Evolutionary conservation across 129 eudicot species (phyloP), one percentile per base, ranked within the genome.

Genomic region (Heracleum sosnowskyi): DNA sequence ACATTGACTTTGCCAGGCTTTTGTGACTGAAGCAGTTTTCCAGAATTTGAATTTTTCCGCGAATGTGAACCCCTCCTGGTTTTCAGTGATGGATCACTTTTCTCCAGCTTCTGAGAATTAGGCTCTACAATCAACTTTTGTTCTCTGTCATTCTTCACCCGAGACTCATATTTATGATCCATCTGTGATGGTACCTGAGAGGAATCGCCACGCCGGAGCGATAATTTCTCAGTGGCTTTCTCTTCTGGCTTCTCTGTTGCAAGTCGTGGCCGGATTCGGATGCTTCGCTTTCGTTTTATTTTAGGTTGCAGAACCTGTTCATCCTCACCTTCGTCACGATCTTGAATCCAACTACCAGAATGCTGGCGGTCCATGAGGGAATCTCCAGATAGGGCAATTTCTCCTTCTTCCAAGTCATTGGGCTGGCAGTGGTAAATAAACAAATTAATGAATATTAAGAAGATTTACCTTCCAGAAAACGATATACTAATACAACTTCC

Each of bases 401-500:
- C 99, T 68, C 99, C 99, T 82, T 95, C 99, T 83, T 95, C 99
- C 71, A 95, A 77, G n/a, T 95, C 99, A 82, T 92, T 96, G 76
- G 82, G 75, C 99, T 95, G 83, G 72, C 63, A 66, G 46, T 44
- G 74, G 45, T 26, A 44, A 45, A 72, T 37, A 13, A n/a, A 55
- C 66, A 78, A 28, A 77, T 57, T 68, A 31, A 31, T 15, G 1
- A 66, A 15, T 66, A 60, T 33, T 60, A n/a, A 60, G 37, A 63
- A 44, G 80, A 53, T 71, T 76, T 64, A 66, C 26, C 11, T 13
- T 34, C 26, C 72, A 75, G 16, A 40, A 74, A n/a, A 49, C n/a
- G 42, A 16, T 28, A 44, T 41, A 37, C 33, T n/a, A 40, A 9
- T 11, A 24, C 31, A 73, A 74, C 20, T n/a, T n/a, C n/a, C 53